Evolutionary conservation across 2,329 filamentous ascomycete species (phyloP).

Genomic region (Daldinia sp.): DNA sequence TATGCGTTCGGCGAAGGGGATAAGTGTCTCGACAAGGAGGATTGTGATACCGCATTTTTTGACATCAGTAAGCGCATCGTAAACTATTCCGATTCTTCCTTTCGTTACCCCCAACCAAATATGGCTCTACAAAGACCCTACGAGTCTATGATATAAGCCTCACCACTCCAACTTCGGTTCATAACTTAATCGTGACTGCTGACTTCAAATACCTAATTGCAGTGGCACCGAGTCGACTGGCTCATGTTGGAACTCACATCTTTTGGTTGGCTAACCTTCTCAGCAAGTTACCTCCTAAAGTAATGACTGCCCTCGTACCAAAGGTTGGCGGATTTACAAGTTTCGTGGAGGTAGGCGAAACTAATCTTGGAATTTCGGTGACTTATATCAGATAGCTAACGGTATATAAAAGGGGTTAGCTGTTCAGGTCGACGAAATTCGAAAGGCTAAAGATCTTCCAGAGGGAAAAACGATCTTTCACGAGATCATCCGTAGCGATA

Average conservation of each 20-base stretch:
- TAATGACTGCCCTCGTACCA: slow-evolving; percentile 43
- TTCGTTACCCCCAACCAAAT: not conserved
- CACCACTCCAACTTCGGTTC: not conserved
- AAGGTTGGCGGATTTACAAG: slow-evolving; percentile 32
- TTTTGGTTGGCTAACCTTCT: slow-evolving; percentile 43
- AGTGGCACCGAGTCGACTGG: slow-evolving; percentile 33
- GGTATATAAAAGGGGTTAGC: slow-evolving; percentile 24
- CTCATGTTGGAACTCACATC: slow-evolving; percentile 44
- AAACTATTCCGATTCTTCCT: not conserved
- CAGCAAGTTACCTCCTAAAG: slow-evolving; percentile 36
- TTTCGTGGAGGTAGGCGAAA: slow-evolving; percentile 34
- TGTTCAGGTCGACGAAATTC: slow-evolving; percentile 38
- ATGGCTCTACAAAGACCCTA: not conserved
- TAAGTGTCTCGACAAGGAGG: slow-evolving; percentile 49
- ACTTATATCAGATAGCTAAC: slow-evolving; percentile 2
- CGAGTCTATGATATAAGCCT: not conserved
- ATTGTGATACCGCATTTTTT: slow-evolving; percentile 50
- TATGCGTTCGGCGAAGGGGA: slow-evolving; percentile 44
- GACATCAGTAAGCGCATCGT: slow-evolving; percentile 31
- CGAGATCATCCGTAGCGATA: slow-evolving; percentile 43
- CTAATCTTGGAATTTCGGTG: not conserved
- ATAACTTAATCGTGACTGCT: slow-evolving; percentile 4
- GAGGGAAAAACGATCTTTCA: slow-evolving; percentile 47
- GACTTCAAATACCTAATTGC: not conserved
- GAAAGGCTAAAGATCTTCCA: slow-evolving; percentile 42